These are phyloP conservation scores for Verticillium albo-atrum DNA, from an alignment of 2,329 filamentous ascomycete genomes.

Conservation along the genomic window DNA sequence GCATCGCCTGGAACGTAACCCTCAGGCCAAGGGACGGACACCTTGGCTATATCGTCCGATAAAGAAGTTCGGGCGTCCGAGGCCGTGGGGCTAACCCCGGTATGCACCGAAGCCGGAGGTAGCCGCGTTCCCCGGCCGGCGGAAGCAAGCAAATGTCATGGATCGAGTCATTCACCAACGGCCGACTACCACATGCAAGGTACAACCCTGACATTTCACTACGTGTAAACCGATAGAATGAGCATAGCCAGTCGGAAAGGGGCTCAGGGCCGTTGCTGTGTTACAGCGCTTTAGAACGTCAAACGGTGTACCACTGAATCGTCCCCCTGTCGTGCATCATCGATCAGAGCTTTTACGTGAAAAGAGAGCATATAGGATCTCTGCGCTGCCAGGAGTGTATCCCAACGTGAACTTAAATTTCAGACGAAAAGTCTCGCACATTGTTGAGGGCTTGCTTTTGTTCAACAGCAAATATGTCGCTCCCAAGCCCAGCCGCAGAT, in stretches of 20 bases:
- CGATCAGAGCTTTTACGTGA: not conserved
- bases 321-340: not conserved
- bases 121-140: not conserved
- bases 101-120: not conserved
- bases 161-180: not conserved
- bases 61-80: too few relatives aligned
- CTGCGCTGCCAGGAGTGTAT: not conserved
- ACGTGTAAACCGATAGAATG: too few relatives aligned
- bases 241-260: not conserved
- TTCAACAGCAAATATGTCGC: not conserved
- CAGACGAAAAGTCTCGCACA: too few relatives aligned
- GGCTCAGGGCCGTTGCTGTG: not conserved
- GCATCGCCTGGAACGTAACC: too few relatives aligned
- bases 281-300: not conserved
- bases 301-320: not conserved
- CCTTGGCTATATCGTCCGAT: too few relatives aligned
- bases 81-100: too few relatives aligned
- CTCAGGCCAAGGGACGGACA: too few relatives aligned
- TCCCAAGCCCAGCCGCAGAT: constrained; percentile 9
- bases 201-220: not conserved
- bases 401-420: too few relatives aligned
- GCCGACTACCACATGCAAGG: not conserved
- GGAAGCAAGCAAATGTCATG: too few relatives aligned
- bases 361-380: not conserved
- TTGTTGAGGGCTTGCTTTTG: not conserved